A percentile compares a stretch with the other conserved stretches of the same genome.
phyloP scores from a whole-genome alignment of 768 basidiomycete species.

The Trametes cingulata region DNA sequence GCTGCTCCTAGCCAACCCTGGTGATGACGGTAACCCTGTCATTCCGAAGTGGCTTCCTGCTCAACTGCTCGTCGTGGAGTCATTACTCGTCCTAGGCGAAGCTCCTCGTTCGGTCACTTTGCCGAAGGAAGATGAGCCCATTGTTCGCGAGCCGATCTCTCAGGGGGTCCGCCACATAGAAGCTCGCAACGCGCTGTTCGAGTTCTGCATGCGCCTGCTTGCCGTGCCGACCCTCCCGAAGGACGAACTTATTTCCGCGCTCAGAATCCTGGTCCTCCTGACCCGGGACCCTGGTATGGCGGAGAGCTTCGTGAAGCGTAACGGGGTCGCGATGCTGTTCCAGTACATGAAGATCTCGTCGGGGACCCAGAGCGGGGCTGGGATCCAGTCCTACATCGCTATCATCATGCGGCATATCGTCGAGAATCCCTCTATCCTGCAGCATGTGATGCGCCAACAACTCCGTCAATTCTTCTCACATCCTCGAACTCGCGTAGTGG shows the following conservation, averaged over 20 bases:
- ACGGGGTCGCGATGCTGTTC: constrained; percentile 67
- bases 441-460: constrained; percentile 77
- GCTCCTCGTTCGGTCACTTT: constrained; percentile 65
- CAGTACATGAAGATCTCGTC: constrained; percentile 60
- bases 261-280: constrained; percentile 83
- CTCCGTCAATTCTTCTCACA: constrained; percentile 80
- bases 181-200: constrained; percentile 68
- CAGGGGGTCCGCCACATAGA: constrained; percentile 63
- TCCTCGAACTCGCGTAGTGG: constrained; percentile 66
- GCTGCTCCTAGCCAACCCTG: constrained; percentile 59
- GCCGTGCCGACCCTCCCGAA: constrained; percentile 60
- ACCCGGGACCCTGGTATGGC: constrained; percentile 72
- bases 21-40: constrained; percentile 52
- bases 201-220: constrained; percentile 75
- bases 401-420: constrained; percentile 91
- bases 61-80: constrained; percentile 83
- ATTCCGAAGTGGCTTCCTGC: constrained; percentile 88
- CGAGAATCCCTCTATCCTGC: constrained; percentile 69
- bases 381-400: constrained; percentile 80
- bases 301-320: constrained; percentile 62
- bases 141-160: constrained; percentile 49
- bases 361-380: constrained; percentile 47
- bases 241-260: constrained; percentile 79
- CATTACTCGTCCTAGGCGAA: constrained; percentile 73
- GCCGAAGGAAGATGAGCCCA: constrained; percentile 71